Percentiles rank a stretch among this genome's conserved stretches.
Evolutionary conservation across 805 yeast genomes (phyloP).

Genomic region (Clavispora santaluciae): DNA sequence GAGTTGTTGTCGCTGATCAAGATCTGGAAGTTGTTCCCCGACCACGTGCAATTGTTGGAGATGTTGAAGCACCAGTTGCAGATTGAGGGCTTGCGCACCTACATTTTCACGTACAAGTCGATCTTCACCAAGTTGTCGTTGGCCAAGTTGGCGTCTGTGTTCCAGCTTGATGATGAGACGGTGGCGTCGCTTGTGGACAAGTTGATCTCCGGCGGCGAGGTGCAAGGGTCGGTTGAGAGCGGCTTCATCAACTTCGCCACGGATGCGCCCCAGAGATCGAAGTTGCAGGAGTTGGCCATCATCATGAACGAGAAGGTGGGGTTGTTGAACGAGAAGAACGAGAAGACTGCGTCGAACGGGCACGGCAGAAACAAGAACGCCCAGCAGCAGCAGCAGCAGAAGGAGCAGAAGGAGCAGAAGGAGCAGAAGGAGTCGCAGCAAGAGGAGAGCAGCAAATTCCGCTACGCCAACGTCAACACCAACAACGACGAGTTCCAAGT

Average conservation of each 20-base stretch:
- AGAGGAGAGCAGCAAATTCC: slow-evolving; percentile 38
- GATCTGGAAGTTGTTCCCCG: slow-evolving; percentile 80
- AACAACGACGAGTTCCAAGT: slow-evolving; percentile 42
- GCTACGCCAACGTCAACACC: slow-evolving; percentile 41
- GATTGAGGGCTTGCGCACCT: slow-evolving; percentile 89
- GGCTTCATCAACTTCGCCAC: slow-evolving; percentile 57
- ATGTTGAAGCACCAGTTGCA: slow-evolving; percentile 78
- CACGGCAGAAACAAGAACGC: slow-evolving; percentile 40
- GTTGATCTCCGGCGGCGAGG: slow-evolving; percentile 74
- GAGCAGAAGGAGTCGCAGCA: slow-evolving; percentile 28
- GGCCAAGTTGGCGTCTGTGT: slow-evolving; percentile 56
- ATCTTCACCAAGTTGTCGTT: slow-evolving; percentile 73
- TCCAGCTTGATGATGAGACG: slow-evolving; percentile 53
- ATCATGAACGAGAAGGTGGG: slow-evolving; percentile 77
- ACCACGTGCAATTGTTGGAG: slow-evolving; percentile 59
- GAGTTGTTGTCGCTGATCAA: slow-evolving; percentile 69
- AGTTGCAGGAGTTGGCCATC: slow-evolving; percentile 82
- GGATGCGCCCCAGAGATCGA: slow-evolving; percentile 74
- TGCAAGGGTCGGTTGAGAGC: slow-evolving; percentile 68
- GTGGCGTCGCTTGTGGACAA: slow-evolving; percentile 64
- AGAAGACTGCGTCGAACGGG: slow-evolving; percentile 76
- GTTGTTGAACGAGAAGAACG: slow-evolving; percentile 77
- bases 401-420: slow-evolving; percentile 27
- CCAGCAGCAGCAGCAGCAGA: slow-evolving; percentile 36
- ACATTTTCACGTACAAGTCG: slow-evolving; percentile 75